Evolutionary conservation across 2,329 filamentous ascomycete genomes (phyloP).

Genomic region (Neurospora sp.): DNA sequence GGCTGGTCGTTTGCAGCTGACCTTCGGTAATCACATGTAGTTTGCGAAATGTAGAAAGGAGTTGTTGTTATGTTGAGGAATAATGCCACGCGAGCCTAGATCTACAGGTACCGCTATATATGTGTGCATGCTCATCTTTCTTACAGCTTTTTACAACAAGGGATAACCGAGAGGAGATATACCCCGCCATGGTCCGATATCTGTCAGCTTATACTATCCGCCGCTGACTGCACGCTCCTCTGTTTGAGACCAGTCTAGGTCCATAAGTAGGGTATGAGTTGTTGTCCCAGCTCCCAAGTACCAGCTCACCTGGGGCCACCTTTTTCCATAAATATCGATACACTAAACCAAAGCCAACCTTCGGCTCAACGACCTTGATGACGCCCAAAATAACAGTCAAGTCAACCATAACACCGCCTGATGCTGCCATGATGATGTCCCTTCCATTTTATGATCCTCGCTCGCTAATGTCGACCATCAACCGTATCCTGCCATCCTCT

Average conservation of each 20-base stretch:
- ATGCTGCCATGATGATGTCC: not conserved
- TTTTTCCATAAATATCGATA: not conserved
- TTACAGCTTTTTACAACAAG: not conserved
- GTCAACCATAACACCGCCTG: not conserved
- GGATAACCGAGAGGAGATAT: not conserved
- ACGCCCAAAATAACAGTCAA: not conserved
- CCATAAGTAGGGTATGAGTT: not conserved
- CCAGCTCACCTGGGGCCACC: not conserved
- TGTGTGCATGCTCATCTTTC: not conserved
- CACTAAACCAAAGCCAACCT: not conserved
- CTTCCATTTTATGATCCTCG: not conserved
- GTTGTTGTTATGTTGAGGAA: not conserved
- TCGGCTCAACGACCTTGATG: not conserved
- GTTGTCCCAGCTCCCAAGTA: not conserved
- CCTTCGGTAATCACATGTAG: not conserved
- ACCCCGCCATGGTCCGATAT: not conserved
- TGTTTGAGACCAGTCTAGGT: not conserved
- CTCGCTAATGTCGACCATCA: slow-evolving; percentile 18
- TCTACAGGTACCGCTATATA: not conserved
- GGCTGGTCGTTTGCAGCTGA: not conserved
- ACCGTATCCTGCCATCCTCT: slow-evolving; percentile 36
- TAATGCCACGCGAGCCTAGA: not conserved
- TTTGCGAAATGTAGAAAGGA: not conserved
- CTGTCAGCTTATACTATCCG: not conserved
- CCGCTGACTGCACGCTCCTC: not conserved